phyloP scores from a whole-genome alignment of 345 rosid genomes.

The Passiflora organensis region DNA sequence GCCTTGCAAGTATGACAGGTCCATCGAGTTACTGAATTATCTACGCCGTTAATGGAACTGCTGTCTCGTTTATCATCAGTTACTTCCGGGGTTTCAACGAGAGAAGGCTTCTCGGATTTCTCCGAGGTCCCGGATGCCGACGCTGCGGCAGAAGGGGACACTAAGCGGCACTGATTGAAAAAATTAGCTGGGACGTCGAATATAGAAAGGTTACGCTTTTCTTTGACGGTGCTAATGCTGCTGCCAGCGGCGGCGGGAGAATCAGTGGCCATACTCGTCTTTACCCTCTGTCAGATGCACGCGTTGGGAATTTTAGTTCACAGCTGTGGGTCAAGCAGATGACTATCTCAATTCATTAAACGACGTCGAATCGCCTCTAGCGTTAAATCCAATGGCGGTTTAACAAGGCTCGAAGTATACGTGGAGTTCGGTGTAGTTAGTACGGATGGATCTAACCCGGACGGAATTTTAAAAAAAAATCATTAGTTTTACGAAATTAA shows the following conservation, averaged over 20 bases:
- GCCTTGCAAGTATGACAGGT: slow-evolving; percentile 83
- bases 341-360: too few relatives aligned
- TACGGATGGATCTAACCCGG: too few relatives aligned
- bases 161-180: slow-evolving; percentile 55
- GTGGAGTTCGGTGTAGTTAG: too few relatives aligned
- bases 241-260: not conserved
- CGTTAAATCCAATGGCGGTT: too few relatives aligned
- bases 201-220: slow-evolving; percentile 51
- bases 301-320: too few relatives aligned
- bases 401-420: too few relatives aligned
- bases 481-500: too few relatives aligned
- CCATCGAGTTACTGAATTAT: slow-evolving; percentile 44
- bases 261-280: not conserved
- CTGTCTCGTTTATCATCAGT: slow-evolving; percentile 29
- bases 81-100: slow-evolving; percentile 22
- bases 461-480: too few relatives aligned
- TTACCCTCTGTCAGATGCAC: not conserved
- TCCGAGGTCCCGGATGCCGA: slow-evolving; percentile 17
- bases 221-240: not conserved
- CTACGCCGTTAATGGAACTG: slow-evolving; percentile 24
- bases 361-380: too few relatives aligned
- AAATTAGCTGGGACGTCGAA: slow-evolving; percentile 53
- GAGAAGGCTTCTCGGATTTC: slow-evolving; percentile 17
- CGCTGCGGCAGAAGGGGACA: slow-evolving; percentile 39
- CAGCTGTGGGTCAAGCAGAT: too few relatives aligned